Conservation (phyloP, 306 rosid genomes). For the Pyrus bretschneideri region DNA sequence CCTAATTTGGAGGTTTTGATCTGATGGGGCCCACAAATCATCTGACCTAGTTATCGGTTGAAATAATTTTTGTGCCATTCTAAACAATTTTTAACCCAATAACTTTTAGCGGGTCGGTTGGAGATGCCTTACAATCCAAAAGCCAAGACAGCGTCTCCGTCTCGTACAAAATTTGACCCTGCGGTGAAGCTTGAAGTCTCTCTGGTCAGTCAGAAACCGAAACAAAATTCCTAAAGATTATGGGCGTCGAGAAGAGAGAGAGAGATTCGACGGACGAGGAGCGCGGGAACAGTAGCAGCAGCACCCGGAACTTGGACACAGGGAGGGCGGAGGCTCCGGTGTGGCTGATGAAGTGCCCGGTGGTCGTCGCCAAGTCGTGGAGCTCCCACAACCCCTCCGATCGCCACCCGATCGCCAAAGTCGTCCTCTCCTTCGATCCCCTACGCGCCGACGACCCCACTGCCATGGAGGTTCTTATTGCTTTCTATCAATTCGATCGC, state of each 20-base stretch:
- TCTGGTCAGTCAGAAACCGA: not conserved
- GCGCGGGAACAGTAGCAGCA: slow-evolving; percentile 32
- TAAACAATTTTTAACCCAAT: no score
- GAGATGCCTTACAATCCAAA: no score
- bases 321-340: slow-evolving; percentile 80
- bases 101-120: no score
- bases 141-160: not conserved
- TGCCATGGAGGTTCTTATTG: slow-evolving; percentile 51
- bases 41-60: no score
- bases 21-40: no score
- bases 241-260: not conserved
- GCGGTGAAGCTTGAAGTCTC: not conserved
- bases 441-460: slow-evolving; percentile 74
- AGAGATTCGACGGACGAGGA: slow-evolving; percentile 40
- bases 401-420: slow-evolving; percentile 75
- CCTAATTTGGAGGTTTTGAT: no score
- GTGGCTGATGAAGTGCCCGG: slow-evolving; percentile 96
- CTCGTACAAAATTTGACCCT: not conserved
- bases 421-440: slow-evolving; percentile 89
- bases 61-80: no score
- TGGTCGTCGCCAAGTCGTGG: slow-evolving; percentile 87
- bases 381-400: slow-evolving; percentile 66
- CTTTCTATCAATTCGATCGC: not conserved
- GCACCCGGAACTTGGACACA: slow-evolving; percentile 58
- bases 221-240: not conserved